Percentiles rank a stretch among this genome's conserved stretches.
phyloP scores from a whole-genome alignment of 2,329 filamentous ascomycete genomes.

The Fusarium cyanostomum region DNA sequence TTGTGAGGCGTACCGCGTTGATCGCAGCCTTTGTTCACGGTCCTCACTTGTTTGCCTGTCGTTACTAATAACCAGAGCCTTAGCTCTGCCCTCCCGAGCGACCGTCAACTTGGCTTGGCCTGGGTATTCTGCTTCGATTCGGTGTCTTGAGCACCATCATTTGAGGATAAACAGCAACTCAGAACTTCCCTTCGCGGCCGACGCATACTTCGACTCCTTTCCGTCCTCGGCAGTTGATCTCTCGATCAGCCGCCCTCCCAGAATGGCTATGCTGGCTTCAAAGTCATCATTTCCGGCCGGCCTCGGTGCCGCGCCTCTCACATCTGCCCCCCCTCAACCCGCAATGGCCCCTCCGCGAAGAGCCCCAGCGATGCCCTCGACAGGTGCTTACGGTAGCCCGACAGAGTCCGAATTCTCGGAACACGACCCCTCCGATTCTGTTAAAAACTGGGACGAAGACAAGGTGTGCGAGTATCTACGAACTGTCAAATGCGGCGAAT shows the following conservation, averaged over 20 bases:
- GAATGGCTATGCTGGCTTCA: constrained; percentile 81
- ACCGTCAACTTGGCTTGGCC: constrained; percentile 35
- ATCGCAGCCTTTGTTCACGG: constrained; percentile 34
- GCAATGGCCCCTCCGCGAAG: constrained; percentile 63
- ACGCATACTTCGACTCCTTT: constrained; percentile 1
- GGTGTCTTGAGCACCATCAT: constrained; percentile 36
- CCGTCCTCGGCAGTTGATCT: constrained; percentile 9
- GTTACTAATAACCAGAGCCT: constrained; percentile 38
- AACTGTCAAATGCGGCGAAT: constrained; percentile 92
- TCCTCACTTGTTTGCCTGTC: constrained; percentile 18
- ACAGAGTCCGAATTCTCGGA: constrained; percentile 95
- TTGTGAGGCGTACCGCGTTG: constrained; percentile 38
- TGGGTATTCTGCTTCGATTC: constrained; percentile 32
- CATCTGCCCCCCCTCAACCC: constrained; percentile 58
- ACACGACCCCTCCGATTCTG: constrained; percentile 76
- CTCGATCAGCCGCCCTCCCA: constrained; percentile 13
- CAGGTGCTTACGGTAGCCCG: constrained; percentile 75
- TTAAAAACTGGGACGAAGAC: constrained; percentile 90
- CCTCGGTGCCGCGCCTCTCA: constrained; percentile 58
- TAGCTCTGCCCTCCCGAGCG: constrained; percentile 16
- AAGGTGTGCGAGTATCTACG: constrained; percentile 90
- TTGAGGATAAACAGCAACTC: constrained; percentile 16
- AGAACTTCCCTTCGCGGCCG: not conserved
- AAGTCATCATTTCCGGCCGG: constrained; percentile 74
- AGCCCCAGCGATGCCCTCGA: constrained; percentile 57